These are phyloP conservation scores for Thraustochytrium sp. DNA, from an alignment of 352 stramenopile species.

Conservation along the genomic window DNA sequence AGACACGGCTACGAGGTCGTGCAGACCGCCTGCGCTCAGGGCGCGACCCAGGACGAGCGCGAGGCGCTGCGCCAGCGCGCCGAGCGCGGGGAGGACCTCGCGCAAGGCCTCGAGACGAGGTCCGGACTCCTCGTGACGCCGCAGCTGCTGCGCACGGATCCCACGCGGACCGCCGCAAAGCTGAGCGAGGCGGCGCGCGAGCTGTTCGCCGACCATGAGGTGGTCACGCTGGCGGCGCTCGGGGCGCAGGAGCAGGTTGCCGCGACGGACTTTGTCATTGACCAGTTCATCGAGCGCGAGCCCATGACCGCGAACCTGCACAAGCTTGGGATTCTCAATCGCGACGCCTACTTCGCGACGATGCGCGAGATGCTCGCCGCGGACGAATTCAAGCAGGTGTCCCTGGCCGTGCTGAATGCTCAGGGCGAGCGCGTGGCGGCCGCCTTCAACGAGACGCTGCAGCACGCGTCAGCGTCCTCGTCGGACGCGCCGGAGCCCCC, in stretches of 20 bases:
- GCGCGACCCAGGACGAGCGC: not conserved
- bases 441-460: not conserved
- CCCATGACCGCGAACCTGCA: not conserved
- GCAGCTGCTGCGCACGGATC: not conserved
- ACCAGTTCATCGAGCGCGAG: not conserved
- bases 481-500: not conserved
- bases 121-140: not conserved
- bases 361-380: not conserved
- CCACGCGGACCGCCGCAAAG: not conserved
- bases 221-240: not conserved
- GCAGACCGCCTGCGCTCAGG: not conserved
- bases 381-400: not conserved
- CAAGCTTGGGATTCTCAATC: not conserved
- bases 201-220: too few relatives aligned
- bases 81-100: not conserved
- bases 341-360: not conserved
- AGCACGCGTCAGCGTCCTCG: not conserved
- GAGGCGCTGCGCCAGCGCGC: not conserved
- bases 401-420: not conserved
- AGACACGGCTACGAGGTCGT: not conserved
- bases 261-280: not conserved
- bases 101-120: not conserved
- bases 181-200: not conserved
- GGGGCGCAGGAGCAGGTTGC: not conserved
- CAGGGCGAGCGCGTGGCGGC: not conserved